Base-by-base conservation (phyloP, 441 rosid genomes). In the Euphorbia corollata region DNA sequence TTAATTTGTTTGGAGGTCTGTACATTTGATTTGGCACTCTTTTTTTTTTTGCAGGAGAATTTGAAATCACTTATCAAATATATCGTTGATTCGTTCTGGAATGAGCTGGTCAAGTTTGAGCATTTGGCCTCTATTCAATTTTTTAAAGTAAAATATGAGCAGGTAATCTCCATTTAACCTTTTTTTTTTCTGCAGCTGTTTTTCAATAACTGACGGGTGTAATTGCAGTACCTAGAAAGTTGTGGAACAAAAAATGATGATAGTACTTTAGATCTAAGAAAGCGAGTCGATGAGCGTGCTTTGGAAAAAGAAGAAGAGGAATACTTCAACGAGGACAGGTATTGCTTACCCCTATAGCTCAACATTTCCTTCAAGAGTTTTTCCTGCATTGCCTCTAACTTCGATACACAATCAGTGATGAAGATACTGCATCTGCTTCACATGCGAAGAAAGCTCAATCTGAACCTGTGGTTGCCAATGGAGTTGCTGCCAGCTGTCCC, bases 321-420 rank as follows among this genome's bases (percentile, higher is more conserved):
- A 74, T 95, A 95, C 81, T 95, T 95, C 77, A 92, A 92, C 19
- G 96, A 83, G 78, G 94, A 92, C 80, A 95, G 97, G 98, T 92
- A 65, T 50, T 61, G 61, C 23, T 19, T 68, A 65, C 53, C 22
- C 30, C 66, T 77, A 22, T 43, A 3, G 2, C 60, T 57, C 48
- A 66, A 54, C 57, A 60, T 38, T 59, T 54, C 34, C 27, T 54
- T 20, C 53, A n/a, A 22, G 32, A 48, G 64, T 64, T 71, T 71
- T 56, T 65, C 38, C 67, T 56, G 57, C 64, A 16, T 51, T 27
- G 70, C 34, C 60, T 67, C 50, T 74, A 60, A 78, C 50, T 59
- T 62, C 69, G 70, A 72, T 63, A 55, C 51, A 16, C 65, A 65
- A 68, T 59, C 85, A 92, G 99, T 68, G 99, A 92, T 65, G 99